Evolutionary conservation across 1,284 basidiomycete genomes (phyloP), one percentile per base, ranked within the genome.

Genomic region (Rhodotorula glutinis): DNA sequence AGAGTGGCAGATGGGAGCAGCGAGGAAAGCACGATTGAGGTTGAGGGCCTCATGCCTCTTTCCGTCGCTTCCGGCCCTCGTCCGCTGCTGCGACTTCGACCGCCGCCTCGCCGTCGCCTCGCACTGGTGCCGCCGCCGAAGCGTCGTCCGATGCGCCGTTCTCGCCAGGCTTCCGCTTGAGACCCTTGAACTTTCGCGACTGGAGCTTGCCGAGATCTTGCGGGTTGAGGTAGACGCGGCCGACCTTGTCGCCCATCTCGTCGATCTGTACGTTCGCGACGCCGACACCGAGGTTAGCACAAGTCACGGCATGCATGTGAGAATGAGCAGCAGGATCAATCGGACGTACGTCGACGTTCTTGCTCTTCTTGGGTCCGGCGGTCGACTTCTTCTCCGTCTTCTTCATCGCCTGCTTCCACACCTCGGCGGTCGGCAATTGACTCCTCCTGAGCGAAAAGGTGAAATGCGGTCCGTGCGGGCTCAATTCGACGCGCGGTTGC

Each of bases 221-320:
- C 47, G 41, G 44, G n/a, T 63, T 52, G 49, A 65, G 51, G 79
- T 98, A 95, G 60, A 98, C 85, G 67, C 87, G 83, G 56, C 94
- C 95, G 72, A 95, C 85, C 80, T 94, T 81, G 79, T 98, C 92
- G 65, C 95, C 95, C 95, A 98, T 97, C 79, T 92, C 92, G 82
- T 98, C 95, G 71, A 93, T 91, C 60, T 66, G 33, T 52, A 19
- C 3, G 7, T 16, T 17, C 3, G 7, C 16, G 19, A n/a, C 1
- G 10, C 13, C 16, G 21, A 2, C 4, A 11, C 17, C 27, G 4
- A 1, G 38, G 40, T 54, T 17, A 53, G 57, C 44, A n/a, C 16
- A 30, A 21, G 49, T 4, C 5, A 17, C 17, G 41, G n/a, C 25
- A 4, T 1, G 40, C 23, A n/a, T 40, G 43, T 2, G 21, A 23